phyloP scores from a whole-genome alignment of 176 grass and related monocot genomes.

The Carex parvula region DNA sequence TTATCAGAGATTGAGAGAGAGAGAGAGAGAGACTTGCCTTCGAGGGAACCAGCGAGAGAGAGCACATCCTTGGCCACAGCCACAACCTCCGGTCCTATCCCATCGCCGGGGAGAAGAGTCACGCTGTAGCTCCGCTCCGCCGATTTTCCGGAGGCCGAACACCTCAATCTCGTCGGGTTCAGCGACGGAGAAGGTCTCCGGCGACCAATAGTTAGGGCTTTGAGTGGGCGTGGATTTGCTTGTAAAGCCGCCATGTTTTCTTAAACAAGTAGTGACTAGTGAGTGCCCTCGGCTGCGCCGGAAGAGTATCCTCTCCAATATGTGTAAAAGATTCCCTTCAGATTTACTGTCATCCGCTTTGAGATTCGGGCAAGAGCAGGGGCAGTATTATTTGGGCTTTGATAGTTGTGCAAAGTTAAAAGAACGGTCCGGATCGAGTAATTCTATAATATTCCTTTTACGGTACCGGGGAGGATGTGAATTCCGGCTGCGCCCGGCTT shows the following conservation, averaged over 20 bases:
- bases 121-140: slow-evolving; percentile 50
- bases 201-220: slow-evolving; percentile 27
- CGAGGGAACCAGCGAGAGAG: slow-evolving; percentile 51
- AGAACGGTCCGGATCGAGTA: too few species aligned
- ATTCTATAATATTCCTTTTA: too few species aligned
- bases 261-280: background rate
- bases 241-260: slow-evolving; percentile 37
- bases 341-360: too few species aligned
- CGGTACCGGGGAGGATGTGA: too few species aligned
- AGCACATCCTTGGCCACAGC: slow-evolving; percentile 85
- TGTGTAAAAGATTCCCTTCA: too few species aligned
- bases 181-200: background rate
- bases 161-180: slow-evolving; percentile 16
- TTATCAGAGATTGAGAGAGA: background rate
- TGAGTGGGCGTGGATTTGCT: slow-evolving; percentile 23
- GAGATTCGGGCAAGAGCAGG: too few species aligned
- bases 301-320: too few species aligned
- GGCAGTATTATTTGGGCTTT: too few species aligned
- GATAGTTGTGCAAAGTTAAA: too few species aligned
- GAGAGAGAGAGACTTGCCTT: slow-evolving; percentile 40
- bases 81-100: slow-evolving; percentile 94
- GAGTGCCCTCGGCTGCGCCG: too few species aligned
- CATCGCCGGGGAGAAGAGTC: slow-evolving; percentile 82
- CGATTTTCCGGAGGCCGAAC: slow-evolving; percentile 13
- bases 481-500: too few species aligned